Evolutionary conservation across 2,329 filamentous ascomycete genomes (phyloP).

Genomic region (Neonectria faginata): DNA sequence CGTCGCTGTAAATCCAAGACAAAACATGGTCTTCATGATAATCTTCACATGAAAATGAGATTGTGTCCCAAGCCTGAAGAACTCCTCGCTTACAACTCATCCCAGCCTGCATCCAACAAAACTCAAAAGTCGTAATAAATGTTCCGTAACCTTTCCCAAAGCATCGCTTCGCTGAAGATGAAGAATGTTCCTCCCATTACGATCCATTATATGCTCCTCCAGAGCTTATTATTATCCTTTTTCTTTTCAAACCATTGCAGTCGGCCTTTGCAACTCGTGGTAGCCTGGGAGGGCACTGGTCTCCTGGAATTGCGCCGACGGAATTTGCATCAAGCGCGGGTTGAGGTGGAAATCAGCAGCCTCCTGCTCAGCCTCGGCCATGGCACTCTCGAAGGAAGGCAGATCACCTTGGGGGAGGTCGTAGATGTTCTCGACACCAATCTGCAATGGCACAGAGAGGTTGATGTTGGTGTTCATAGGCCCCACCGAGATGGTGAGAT

Average conservation of each 20-base stretch:
- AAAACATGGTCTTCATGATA: slow-evolving; percentile 13
- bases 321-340: slow-evolving; percentile 54
- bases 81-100: slow-evolving; percentile 42
- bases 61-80: slow-evolving; percentile 35
- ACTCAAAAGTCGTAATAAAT: slow-evolving; percentile 31
- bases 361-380: slow-evolving; percentile 56
- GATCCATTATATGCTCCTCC: slow-evolving; percentile 32
- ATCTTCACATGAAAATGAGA: slow-evolving; percentile 16
- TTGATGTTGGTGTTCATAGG: slow-evolving; percentile 57
- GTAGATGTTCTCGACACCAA: slow-evolving; percentile 57
- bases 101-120: slow-evolving; percentile 22
- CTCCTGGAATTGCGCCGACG: slow-evolving; percentile 48
- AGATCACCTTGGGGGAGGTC: slow-evolving; percentile 49
- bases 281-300: slow-evolving; percentile 55
- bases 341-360: slow-evolving; percentile 58
- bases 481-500: slow-evolving; percentile 58
- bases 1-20: slow-evolving; percentile 1
- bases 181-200: slow-evolving; percentile 35
- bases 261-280: slow-evolving; percentile 48
- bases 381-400: slow-evolving; percentile 63
- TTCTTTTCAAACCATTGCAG: slow-evolving; percentile 38
- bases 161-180: slow-evolving; percentile 33
- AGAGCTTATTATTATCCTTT: slow-evolving; percentile 2
- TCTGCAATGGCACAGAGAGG: slow-evolving; percentile 63
- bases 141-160: slow-evolving; percentile 31